Evolutionary conservation across 768 basidiomycete species (phyloP).

Genomic region (Udeniomyces megalosporus): DNA sequence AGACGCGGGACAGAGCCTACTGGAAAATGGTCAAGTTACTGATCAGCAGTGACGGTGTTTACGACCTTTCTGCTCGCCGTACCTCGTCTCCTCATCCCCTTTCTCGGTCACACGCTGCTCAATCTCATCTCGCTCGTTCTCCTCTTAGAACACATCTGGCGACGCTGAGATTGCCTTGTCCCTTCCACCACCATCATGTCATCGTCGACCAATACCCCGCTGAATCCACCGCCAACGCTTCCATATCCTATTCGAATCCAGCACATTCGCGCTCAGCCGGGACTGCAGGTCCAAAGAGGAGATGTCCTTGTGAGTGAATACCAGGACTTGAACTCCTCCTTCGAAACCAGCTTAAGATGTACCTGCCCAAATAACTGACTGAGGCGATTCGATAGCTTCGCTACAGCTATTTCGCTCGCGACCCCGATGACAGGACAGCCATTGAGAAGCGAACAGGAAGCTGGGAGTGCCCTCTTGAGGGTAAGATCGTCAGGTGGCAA

Average conservation of each 20-base stretch:
- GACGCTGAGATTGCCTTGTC: too few species aligned
- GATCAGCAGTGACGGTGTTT: too few species aligned
- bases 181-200: background rate
- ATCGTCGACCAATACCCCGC: slow-evolving; percentile 36
- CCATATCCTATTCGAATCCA: slow-evolving; percentile 76
- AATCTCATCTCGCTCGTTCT: background rate
- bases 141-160: too few species aligned
- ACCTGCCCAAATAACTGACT: too few species aligned
- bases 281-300: slow-evolving; percentile 46
- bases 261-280: slow-evolving; percentile 42
- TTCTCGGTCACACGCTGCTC: too few species aligned
- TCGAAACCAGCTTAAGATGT: background rate
- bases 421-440: slow-evolving; percentile 12
- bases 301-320: slow-evolving; percentile 54
- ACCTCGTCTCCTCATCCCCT: too few species aligned
- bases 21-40: too few species aligned
- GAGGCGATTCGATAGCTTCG: background rate
- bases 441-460: slow-evolving; percentile 61
- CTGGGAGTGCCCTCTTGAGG: slow-evolving; percentile 80
- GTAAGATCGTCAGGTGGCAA: slow-evolving; percentile 52
- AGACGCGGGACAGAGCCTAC: too few species aligned
- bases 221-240: slow-evolving; percentile 58
- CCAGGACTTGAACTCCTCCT: slow-evolving; percentile 5
- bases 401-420: slow-evolving; percentile 23
- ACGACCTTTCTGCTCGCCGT: too few species aligned